Evolutionary conservation across 23 red algal genomes (phyloP).

Genomic region (Chondrus crispus): DNA sequence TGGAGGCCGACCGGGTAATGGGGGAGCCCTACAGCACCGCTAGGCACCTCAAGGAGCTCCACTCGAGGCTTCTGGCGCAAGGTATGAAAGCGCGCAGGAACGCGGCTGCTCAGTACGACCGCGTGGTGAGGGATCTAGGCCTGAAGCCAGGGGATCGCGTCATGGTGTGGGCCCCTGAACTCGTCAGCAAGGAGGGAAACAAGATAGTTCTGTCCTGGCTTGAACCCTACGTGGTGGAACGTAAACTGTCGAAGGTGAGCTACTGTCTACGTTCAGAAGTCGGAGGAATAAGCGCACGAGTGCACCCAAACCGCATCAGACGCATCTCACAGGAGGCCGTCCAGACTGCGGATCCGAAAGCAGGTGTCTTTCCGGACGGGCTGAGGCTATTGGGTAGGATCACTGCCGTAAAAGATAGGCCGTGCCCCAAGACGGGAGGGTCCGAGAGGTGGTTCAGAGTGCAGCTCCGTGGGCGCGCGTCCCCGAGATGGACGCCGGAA

Average conservation of each 20-base stretch:
- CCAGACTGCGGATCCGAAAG: background rate
- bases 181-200: background rate
- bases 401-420: too few species aligned
- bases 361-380: background rate
- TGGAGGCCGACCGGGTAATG: too few species aligned
- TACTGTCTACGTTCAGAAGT: background rate
- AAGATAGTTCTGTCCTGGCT: background rate
- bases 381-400: background rate
- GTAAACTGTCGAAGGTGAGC: background rate
- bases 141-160: background rate
- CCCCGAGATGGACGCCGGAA: too few species aligned
- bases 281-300: background rate
- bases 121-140: background rate
- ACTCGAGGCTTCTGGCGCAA: too few species aligned
- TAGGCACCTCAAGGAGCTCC: too few species aligned
- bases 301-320: background rate
- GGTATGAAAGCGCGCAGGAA: too few species aligned
- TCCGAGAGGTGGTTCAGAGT: too few species aligned
- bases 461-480: too few species aligned
- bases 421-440: too few species aligned
- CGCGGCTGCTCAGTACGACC: background rate
- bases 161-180: background rate
- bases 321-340: background rate
- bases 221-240: background rate
- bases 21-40: too few species aligned